A percentile compares a stretch with the other conserved stretches of the same genome.
Conservation (phyloP, 2,329 filamentous ascomycete species). For the Elsinoe necatrix region DNA sequence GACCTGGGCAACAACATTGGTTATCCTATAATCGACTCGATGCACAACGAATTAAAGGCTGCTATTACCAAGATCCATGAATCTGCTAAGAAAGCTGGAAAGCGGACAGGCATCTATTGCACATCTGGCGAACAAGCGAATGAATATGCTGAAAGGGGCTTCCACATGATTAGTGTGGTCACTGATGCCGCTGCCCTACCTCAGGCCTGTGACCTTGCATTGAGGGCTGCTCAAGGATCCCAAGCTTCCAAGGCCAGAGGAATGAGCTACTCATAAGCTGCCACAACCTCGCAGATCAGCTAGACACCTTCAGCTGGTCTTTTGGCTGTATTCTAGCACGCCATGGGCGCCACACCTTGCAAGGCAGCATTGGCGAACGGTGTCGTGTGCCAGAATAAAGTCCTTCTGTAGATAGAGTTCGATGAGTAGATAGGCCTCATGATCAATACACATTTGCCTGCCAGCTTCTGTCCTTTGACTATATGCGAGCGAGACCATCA, state of each 20-base stretch:
- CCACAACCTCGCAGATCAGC: no score
- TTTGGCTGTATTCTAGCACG: background rate
- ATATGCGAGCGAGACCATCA: no score
- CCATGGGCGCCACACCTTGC: background rate
- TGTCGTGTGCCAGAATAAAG: background rate
- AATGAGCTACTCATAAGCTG: conserved; percentile 6
- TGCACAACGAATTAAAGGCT: conserved; percentile 42
- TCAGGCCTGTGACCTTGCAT: conserved; percentile 24
- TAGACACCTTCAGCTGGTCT: background rate
- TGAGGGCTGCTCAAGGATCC: conserved; percentile 23
- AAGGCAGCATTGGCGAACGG: background rate
- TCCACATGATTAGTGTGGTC: conserved; percentile 43
- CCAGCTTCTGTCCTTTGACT: no score
- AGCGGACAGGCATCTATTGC: conserved; percentile 49
- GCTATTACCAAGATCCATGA: conserved; percentile 46
- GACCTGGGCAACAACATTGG: conserved; percentile 52
- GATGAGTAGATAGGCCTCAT: no score
- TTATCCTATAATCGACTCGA: conserved; percentile 40
- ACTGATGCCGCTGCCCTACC: conserved; percentile 28
- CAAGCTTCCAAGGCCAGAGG: background rate
- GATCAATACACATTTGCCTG: no score
- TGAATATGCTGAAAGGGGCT: conserved; percentile 45
- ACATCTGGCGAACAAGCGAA: conserved; percentile 44
- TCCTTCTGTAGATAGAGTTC: no score
- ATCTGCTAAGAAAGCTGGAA: conserved; percentile 45